Base-by-base conservation (phyloP, 495 filamentous ascomycete species). In the Evernia prunastri region DNA sequence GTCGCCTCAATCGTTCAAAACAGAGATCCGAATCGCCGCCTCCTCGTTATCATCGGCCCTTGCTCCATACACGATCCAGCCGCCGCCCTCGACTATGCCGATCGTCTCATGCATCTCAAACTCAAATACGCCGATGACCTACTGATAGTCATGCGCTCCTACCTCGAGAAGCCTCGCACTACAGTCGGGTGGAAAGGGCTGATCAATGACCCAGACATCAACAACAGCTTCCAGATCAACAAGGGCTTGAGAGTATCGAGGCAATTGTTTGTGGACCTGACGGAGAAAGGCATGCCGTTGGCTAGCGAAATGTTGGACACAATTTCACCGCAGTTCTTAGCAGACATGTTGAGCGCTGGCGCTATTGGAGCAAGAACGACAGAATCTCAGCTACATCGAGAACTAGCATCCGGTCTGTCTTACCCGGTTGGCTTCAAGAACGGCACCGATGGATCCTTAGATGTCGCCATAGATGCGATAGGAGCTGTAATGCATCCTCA, bases 361-460 rank as follows among this genome's bases (percentile, higher is more conserved):
- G 94, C 94, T 57, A 96, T 98, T 72, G 94, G 94, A 58, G 94
- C 94, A 49, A 85, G 94, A 58, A 98, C 94, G n/a, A 98, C 94
- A 33, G 94, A 98, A 79, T 91, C 87, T 54, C 94, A 98, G 79
- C 79, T 97, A 43, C 94, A 98, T 76, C 86, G 94, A 58, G 94
- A 98, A 77, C 81, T 98, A 36, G 94, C 94, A 27, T 95, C 90
- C n/a, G 94, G 94, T 68, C 84, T 98, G 27, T 96, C 91, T 51
- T 98, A 97, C 86, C 94, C 94, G 8, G 92, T 98, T 58, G 94
- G 94, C 18, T 98, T 96, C 87, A 98, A 97, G 85, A 98, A 98
- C 73, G 95, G 94, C 56, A 98, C 94, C 37, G 94, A 98, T 71
- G 94, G 94, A n/a, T 89, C 87, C 70, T 77, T 98, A 58, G 85